Percentiles rank a stretch among this genome's conserved stretches.
Conservation (phyloP, 2,329 filamentous ascomycete genomes). For the Setomelanomma holmii region DNA sequence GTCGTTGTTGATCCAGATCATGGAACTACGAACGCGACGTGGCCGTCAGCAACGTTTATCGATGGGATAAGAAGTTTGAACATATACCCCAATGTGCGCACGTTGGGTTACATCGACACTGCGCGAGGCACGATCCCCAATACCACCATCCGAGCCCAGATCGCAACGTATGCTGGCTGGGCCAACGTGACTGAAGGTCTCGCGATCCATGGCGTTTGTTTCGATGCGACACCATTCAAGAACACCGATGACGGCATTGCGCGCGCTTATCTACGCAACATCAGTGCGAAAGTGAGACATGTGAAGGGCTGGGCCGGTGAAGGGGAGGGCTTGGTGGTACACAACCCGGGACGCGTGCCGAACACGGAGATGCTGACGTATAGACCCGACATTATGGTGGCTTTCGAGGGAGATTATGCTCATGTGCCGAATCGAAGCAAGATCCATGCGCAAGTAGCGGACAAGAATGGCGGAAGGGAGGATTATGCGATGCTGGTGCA, state of each 20-base stretch:
- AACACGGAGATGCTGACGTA: conserved; percentile 18
- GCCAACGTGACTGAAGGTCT: conserved; percentile 40
- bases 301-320: conserved; percentile 20
- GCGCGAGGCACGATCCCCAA: conserved; percentile 47
- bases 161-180: conserved; percentile 58
- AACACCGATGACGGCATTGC: conserved; percentile 10
- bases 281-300: conserved; percentile 27
- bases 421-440: conserved; percentile 14
- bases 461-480: conserved; percentile 14
- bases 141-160: conserved; percentile 44
- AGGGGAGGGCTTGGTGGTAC: conserved; percentile 21
- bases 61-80: conserved; percentile 51
- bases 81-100: conserved; percentile 54
- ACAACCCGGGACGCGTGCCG: conserved; percentile 31
- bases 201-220: conserved; percentile 57
- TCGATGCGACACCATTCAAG: conserved; percentile 55
- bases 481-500: conserved; percentile 27
- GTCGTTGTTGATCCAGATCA: conserved; percentile 57
- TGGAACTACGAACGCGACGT: conserved; percentile 50
- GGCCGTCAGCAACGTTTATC: conserved; percentile 54
- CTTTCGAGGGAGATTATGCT: conserved; percentile 31
- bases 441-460: conserved; percentile 11
- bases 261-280: conserved; percentile 27
- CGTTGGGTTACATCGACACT: conserved; percentile 59
- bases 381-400: conserved; percentile 27